phyloP scores from a whole-genome alignment of 768 basidiomycete species.

The Termitomyces heimii region DNA sequence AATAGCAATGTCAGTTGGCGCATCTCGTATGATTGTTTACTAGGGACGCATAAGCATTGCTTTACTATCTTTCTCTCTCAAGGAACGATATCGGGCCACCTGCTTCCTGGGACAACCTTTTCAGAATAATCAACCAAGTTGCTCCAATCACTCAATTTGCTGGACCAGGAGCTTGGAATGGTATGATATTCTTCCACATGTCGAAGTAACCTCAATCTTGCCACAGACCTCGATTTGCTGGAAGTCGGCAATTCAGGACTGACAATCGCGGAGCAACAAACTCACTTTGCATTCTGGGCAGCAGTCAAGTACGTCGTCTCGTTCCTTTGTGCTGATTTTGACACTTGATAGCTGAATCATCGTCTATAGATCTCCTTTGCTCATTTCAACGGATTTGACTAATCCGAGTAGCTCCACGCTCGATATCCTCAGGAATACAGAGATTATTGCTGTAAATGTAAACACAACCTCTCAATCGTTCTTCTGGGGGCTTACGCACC shows the following conservation, averaged over 20 bases:
- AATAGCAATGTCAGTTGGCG: constrained; percentile 25
- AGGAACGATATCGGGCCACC: constrained; percentile 45
- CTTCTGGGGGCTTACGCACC: not conserved
- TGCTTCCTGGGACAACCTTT: constrained; percentile 39
- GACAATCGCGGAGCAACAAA: constrained; percentile 35
- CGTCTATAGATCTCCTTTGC: constrained; percentile 29
- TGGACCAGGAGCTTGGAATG: constrained; percentile 38
- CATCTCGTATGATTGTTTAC: constrained; percentile 30
- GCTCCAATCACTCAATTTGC: constrained; percentile 47
- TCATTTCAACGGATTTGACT: constrained; percentile 39
- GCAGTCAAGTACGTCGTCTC: constrained; percentile 32
- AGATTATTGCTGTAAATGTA: constrained; percentile 40
- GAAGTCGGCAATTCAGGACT: constrained; percentile 45
- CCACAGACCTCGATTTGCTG: constrained; percentile 43
- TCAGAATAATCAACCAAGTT: constrained; percentile 46
- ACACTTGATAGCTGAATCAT: not conserved
- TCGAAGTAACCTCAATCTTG: not conserved
- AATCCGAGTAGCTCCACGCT: constrained; percentile 26
- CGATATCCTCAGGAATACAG: constrained; percentile 32
- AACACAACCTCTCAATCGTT: not conserved
- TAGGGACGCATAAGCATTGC: not conserved
- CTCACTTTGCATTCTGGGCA: constrained; percentile 50
- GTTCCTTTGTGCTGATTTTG: not conserved
- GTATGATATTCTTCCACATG: constrained; percentile 14
- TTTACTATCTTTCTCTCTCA: not conserved